A percentile compares a stretch with the other conserved stretches of the same genome.
Conservation (phyloP, 352 stramenopile species). For the Pythium coloratum region DNA sequence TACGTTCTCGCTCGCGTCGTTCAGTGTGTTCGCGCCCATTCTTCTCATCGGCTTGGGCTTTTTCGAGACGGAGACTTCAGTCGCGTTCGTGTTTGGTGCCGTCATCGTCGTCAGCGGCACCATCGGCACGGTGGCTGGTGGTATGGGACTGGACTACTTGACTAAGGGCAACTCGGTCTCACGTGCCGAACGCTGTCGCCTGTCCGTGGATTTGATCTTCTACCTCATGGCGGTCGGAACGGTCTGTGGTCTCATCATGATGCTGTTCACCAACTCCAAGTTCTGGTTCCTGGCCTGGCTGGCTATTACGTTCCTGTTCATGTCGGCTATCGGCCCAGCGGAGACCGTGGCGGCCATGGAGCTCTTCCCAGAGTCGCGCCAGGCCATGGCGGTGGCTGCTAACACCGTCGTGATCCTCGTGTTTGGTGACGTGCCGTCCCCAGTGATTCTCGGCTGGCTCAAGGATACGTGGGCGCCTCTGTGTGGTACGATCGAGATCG, state of each 20-base stretch:
- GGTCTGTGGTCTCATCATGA: slow-evolving; percentile 53
- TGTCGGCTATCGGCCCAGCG: slow-evolving; percentile 74
- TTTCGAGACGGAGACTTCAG: slow-evolving; percentile 64
- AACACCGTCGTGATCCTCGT: slow-evolving; percentile 92
- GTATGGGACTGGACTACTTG: slow-evolving; percentile 49
- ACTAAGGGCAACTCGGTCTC: slow-evolving; percentile 40
- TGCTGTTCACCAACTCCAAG: slow-evolving; percentile 48
- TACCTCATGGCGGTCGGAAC: slow-evolving; percentile 45
- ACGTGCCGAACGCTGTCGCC: slow-evolving; percentile 35
- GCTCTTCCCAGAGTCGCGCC: slow-evolving; percentile 83
- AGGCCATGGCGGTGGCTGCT: slow-evolving; percentile 89
- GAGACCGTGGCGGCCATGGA: slow-evolving; percentile 90
- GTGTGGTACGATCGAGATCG: slow-evolving; percentile 69
- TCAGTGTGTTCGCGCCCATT: slow-evolving; percentile 75
- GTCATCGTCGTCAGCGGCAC: slow-evolving; percentile 64
- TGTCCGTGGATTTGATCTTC: slow-evolving; percentile 47
- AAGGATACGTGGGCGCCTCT: slow-evolving; percentile 91
- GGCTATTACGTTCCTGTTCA: slow-evolving; percentile 63
- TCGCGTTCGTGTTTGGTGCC: slow-evolving; percentile 75
- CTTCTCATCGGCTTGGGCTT: slow-evolving; percentile 81
- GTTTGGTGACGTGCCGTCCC: slow-evolving; percentile 93
- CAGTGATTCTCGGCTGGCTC: slow-evolving; percentile 91
- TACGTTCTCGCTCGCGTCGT: slow-evolving; percentile 70
- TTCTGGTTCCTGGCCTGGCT: slow-evolving; percentile 70
- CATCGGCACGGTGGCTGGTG: slow-evolving; percentile 78